A percentile compares a stretch with the other conserved stretches of the same genome.
phyloP scores from a whole-genome alignment of 2,329 filamentous ascomycete species.

The Whalleya microplaca region DNA sequence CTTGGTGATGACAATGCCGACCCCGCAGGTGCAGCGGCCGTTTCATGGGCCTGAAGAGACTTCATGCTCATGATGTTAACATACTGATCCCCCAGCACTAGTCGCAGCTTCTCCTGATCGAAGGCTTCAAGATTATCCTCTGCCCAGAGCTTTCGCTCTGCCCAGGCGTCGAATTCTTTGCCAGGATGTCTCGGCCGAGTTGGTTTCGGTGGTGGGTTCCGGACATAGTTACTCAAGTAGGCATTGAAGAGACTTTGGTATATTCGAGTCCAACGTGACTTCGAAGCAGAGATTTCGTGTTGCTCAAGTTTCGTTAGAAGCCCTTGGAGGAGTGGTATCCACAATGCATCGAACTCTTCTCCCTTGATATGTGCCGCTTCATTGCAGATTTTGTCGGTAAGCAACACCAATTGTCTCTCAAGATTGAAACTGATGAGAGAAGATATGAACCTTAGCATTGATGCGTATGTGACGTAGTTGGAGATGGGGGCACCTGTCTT shows the following conservation, averaged over 20 bases:
- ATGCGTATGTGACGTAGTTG: slow-evolving; percentile 1
- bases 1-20: not conserved
- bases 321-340: slow-evolving; percentile 37
- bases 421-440: slow-evolving; percentile 21
- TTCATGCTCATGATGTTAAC: slow-evolving; percentile 21
- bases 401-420: slow-evolving; percentile 18
- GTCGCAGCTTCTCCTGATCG: slow-evolving; percentile 19
- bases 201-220: slow-evolving; percentile 9
- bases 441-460: slow-evolving; percentile 13
- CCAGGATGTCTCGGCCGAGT: slow-evolving; percentile 1
- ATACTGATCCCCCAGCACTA: slow-evolving; percentile 15
- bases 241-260: slow-evolving; percentile 27
- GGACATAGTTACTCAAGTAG: slow-evolving; percentile 31
- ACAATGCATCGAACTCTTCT: slow-evolving; percentile 28
- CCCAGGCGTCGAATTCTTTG: slow-evolving; percentile 1
- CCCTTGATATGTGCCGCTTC: slow-evolving; percentile 19
- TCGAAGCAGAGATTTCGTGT: slow-evolving; percentile 10
- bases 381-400: slow-evolving; percentile 24
- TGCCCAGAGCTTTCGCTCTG: slow-evolving; percentile 5
- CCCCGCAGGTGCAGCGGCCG: not conserved
- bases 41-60: slow-evolving; percentile 1
- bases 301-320: slow-evolving; percentile 22
- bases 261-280: slow-evolving; percentile 28
- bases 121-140: slow-evolving; percentile 16
- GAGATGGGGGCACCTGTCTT: not conserved